Percentiles rank a stretch among this genome's conserved stretches.
phyloP scores from a whole-genome alignment of 2,329 filamentous ascomycete genomes.

The Gyromitra esculenta region DNA sequence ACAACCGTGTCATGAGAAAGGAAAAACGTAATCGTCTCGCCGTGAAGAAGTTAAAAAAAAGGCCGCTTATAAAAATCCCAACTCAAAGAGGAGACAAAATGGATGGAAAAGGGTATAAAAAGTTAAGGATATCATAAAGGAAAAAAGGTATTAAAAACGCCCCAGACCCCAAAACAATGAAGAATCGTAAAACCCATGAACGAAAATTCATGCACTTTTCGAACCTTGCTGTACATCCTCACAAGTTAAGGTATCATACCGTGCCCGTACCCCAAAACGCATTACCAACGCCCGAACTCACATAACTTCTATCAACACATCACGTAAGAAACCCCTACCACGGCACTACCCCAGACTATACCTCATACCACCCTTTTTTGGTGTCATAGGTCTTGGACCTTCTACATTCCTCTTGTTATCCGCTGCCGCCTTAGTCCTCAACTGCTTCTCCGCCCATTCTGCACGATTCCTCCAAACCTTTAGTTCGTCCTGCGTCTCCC shows the following conservation, averaged over 20 bases:
- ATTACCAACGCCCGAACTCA: conserved; percentile 29
- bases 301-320: conserved; percentile 19
- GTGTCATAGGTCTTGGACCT: conserved; percentile 38
- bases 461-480: conserved; percentile 68
- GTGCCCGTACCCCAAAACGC: conserved; percentile 9
- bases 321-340: conserved; percentile 9
- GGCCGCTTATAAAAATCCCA: conserved; percentile 10
- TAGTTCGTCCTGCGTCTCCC: conserved; percentile 62
- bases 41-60: conserved; percentile 27
- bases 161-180: conserved; percentile 28
- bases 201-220: background rate
- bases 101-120: conserved; percentile 19
- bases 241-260: conserved; percentile 10
- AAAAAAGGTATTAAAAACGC: conserved; percentile 32
- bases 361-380: conserved; percentile 33
- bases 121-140: conserved; percentile 26
- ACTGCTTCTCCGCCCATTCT: conserved; percentile 67
- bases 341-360: conserved; percentile 38
- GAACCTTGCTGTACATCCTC: conserved; percentile 15
- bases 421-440: conserved; percentile 58
- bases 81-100: conserved; percentile 30
- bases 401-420: conserved; percentile 41
- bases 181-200: conserved; percentile 21
- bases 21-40: conserved; percentile 35
- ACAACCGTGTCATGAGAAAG: conserved; percentile 33